These are phyloP conservation scores for Solanum paucissectum DNA, from an alignment of 257 asterid genomes.

Conservation along the genomic window DNA sequence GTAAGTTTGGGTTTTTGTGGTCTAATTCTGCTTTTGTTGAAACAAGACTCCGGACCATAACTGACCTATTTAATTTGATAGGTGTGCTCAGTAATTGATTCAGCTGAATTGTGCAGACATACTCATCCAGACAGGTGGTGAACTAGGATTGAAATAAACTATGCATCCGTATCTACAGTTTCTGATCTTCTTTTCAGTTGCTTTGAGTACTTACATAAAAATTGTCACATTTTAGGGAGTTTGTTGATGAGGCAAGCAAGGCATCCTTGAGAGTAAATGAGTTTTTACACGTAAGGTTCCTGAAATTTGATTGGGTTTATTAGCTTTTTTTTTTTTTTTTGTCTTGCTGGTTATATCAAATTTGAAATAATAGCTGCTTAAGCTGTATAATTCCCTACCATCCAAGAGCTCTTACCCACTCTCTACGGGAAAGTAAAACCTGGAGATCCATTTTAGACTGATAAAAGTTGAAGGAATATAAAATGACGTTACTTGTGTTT, in stretches of 20 bases:
- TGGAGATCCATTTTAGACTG: not conserved
- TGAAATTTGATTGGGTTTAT: conserved; percentile 9
- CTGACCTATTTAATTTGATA: conserved; percentile 20
- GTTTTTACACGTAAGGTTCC: conserved; percentile 89
- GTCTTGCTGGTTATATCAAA: not conserved
- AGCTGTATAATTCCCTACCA: not conserved
- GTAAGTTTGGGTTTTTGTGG: conserved; percentile 24
- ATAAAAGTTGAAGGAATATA: not conserved
- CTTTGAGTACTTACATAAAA: not conserved
- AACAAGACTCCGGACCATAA: not conserved
- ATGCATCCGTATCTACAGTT: not conserved
- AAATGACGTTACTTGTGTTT: not conserved
- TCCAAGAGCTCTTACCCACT: not conserved
- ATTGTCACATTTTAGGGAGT: conserved; percentile 38
- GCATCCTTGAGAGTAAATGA: conserved; percentile 78
- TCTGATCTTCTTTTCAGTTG: not conserved
- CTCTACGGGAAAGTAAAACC: not conserved
- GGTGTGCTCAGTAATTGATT: conserved; percentile 90
- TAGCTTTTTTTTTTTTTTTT: not conserved
- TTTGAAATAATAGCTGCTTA: not conserved
- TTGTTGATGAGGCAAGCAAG: conserved; percentile 68
- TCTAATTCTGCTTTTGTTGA: not conserved
- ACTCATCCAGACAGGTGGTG: conserved; percentile 93
- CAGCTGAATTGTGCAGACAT: conserved; percentile 90
- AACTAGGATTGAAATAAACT: not conserved